Conservation (phyloP, 2,329 filamentous ascomycete genomes). For the Fusarium burgessii region DNA sequence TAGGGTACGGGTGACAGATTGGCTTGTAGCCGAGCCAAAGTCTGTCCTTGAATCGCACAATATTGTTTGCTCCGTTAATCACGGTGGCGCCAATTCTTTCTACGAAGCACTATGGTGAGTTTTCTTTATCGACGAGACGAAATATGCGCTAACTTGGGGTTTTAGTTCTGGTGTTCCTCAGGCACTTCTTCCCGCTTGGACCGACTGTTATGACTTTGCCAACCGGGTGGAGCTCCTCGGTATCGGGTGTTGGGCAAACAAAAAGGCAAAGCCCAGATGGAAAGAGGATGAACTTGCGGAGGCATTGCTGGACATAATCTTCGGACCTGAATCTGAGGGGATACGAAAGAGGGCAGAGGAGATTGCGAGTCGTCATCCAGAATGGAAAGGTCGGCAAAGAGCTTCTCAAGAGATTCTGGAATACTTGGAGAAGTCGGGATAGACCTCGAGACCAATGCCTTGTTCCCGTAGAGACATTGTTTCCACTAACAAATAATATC, state of each 20-base stretch:
- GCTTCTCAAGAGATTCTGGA: background rate
- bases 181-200: background rate
- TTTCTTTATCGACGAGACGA: no score
- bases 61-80: background rate
- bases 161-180: background rate
- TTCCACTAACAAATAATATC: no score
- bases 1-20: background rate
- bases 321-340: background rate
- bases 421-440: rapidly evolving
- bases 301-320: background rate
- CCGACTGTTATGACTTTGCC: background rate
- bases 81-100: background rate
- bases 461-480: no score
- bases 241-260: background rate
- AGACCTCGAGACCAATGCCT: no score
- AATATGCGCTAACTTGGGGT: background rate
- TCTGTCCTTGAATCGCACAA: background rate
- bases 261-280: background rate
- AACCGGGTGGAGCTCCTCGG: background rate
- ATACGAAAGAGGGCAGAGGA: background rate
- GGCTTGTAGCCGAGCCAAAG: background rate
- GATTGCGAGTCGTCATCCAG: background rate
- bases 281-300: rapidly evolving
- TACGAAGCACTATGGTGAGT: background rate
- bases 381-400: background rate